Evolutionary conservation across 345 rosid genomes (phyloP), one percentile per base, ranked within the genome.

Genomic region (Acer yangbiense): DNA sequence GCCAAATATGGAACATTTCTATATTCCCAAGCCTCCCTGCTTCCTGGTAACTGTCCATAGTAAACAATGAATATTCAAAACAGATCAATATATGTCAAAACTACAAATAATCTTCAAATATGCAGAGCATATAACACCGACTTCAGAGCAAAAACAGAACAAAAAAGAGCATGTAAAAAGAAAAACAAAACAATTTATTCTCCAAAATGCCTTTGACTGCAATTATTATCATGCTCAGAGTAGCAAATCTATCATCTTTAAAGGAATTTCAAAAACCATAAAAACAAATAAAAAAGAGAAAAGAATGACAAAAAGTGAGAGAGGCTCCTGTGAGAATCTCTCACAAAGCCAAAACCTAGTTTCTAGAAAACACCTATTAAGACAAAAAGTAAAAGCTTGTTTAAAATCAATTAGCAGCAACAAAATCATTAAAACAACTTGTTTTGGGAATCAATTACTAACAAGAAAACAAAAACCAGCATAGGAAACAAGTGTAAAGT

Each of bases 381-480:
- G 71, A 43, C 66, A 68, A 55, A 68, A 55, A 68, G 60, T 41
- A 69, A 54, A 70, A 46, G 41, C 76, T 21, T 9, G 41, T 20
- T 50, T 68, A 73, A 73, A 73, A 83, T 68, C 67, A 77, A 66
- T 52, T 63, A 68, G 32, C 72, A 71, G 71, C 73, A 73, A 80
- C 87, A 64, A 69, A 82, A 83, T 84, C 72, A 83, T 78, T 65
- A 73, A 78, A 71, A 65, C 58, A 84, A 43, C 32, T 25, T 46
- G 21, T 25, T 74, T 72, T 70, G 68, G 64, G 17, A 75, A 75
- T 79, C 82, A 79, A 76, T 78, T 14, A 74, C 71, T 62, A 8
- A 32, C 18, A 82, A 32, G 73, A 76, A 35, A 35, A 35, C 5
- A 35, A 35, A 35, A 4, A 29, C 3, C 72, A 75, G 43, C 76